Percentiles rank a stretch among this genome's conserved stretches.
Conservation (phyloP, 805 yeast species). For the Candida lessepsii region DNA sequence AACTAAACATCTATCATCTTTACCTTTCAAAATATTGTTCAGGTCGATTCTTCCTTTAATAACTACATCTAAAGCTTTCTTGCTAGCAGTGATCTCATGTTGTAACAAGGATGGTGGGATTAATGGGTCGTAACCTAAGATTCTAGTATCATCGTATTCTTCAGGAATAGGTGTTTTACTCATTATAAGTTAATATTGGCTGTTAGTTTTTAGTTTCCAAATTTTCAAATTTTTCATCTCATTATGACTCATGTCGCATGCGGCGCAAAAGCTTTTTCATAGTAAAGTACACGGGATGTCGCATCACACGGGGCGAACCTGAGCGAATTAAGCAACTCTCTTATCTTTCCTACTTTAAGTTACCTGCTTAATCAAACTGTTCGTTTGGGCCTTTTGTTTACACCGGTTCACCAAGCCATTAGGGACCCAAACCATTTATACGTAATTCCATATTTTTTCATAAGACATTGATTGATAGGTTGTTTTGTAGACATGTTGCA, state of each 20-base stretch:
- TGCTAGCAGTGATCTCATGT: conserved; percentile 73
- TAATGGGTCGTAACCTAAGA: conserved; percentile 89
- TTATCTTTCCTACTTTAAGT: no score
- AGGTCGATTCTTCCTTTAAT: conserved; percentile 75
- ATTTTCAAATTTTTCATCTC: conserved; percentile 6
- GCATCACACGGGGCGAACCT: no score
- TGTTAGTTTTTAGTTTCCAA: conserved; percentile 1
- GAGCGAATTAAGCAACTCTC: no score
- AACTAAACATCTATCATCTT: conserved; percentile 82
- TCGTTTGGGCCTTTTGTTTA: no score
- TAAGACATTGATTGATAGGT: no score
- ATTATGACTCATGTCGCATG: conserved; percentile 5
- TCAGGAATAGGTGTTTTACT: conserved; percentile 54
- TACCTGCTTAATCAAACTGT: no score
- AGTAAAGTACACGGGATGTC: not conserved
- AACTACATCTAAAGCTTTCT: conserved; percentile 59
- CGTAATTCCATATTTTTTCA: no score
- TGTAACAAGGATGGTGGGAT: conserved; percentile 94
- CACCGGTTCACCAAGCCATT: no score
- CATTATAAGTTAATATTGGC: conserved; percentile 18
- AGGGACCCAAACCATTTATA: no score
- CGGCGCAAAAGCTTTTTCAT: not conserved
- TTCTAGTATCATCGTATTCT: conserved; percentile 73
- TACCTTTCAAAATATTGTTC: conserved; percentile 68
- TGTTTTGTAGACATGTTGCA: no score